Base-by-base conservation (phyloP, 2,329 filamentous ascomycete species). In the Cladophialophora exuberans region DNA sequence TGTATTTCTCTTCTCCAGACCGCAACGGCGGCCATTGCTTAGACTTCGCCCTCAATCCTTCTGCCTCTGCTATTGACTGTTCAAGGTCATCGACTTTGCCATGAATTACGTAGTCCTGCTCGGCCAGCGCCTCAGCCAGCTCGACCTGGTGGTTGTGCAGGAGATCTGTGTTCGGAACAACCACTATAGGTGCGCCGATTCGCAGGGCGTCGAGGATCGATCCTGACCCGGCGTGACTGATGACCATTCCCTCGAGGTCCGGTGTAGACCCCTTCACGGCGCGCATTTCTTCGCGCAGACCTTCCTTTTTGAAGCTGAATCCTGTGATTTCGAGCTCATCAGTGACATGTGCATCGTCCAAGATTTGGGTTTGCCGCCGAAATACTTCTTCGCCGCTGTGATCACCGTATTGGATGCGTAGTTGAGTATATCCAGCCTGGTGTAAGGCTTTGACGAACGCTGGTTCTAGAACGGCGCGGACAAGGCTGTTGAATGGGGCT, bases 101-200 rank as follows among this genome's bases (percentile, higher is more conserved):
- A 64, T 86, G 80, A n/a, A 92, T 79, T 2, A 90, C 84, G 72
- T 95, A 96, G 20, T 87, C 86, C 62, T 90, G 83, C 20, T 78
- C 75, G 26, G 87, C 83, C 53, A 97, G 80, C 62, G 89, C 86
- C 45, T 85, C 78, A 0, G 93, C 93, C 51, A 99, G 81, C 70
- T 97, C 90, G 17, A 84, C 81, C 72, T 99, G 94, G 69, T 99
- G 94, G 66, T 99, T 93, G 67, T 95, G 86, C 64, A 96, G 81
- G 0, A 99, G 81, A 5, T 79, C 77, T 1, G 84, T 80, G 70
- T 99, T 99, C 2, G 93, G 89, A 2, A 99, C 91, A 1, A 96
- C 90, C 45, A 99, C 81, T n/a, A 97, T 76, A 2, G 89, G 86
- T 0, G 91, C 76, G 11, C 84, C 82, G 48, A 88, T 76, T 38